Evolutionary conservation across 2,329 filamentous ascomycete genomes (phyloP).

Genomic region (Didymella pinodella): DNA sequence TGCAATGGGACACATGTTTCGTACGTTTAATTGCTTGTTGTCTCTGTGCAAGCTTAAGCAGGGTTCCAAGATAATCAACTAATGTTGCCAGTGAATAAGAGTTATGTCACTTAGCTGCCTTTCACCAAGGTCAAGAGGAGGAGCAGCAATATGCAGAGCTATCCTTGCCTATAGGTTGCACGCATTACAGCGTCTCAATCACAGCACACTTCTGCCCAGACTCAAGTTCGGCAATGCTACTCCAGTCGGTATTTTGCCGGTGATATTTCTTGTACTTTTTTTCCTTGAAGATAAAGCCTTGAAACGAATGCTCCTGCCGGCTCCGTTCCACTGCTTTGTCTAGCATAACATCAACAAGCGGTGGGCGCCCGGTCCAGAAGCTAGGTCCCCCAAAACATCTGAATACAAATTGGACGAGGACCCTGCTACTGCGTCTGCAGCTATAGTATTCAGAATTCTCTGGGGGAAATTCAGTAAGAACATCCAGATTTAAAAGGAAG

Average conservation of each 20-base stretch:
- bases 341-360: not conserved
- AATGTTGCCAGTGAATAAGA: no score
- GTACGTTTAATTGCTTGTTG: no score
- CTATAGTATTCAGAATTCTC: not conserved
- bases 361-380: conserved; percentile 1
- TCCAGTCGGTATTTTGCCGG: conserved; percentile 1
- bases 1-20: no score
- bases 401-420: conserved; percentile 1
- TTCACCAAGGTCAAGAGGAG: no score
- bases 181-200: not conserved
- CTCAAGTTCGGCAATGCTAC: not conserved
- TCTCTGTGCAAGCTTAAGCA: no score
- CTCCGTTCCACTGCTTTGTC: not conserved
- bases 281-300: conserved; percentile 1
- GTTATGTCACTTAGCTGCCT: no score
- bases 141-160: no score
- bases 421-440: no score
- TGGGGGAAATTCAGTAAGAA: not conserved
- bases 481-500: conserved; percentile 2
- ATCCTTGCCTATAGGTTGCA: no score
- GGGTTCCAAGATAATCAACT: no score
- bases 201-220: not conserved
- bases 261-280: not conserved
- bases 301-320: not conserved
- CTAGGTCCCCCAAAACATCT: conserved; percentile 4